Evolutionary conservation across 2,329 filamentous ascomycete species (phyloP).

Genomic region (Cercospora nicotianae): DNA sequence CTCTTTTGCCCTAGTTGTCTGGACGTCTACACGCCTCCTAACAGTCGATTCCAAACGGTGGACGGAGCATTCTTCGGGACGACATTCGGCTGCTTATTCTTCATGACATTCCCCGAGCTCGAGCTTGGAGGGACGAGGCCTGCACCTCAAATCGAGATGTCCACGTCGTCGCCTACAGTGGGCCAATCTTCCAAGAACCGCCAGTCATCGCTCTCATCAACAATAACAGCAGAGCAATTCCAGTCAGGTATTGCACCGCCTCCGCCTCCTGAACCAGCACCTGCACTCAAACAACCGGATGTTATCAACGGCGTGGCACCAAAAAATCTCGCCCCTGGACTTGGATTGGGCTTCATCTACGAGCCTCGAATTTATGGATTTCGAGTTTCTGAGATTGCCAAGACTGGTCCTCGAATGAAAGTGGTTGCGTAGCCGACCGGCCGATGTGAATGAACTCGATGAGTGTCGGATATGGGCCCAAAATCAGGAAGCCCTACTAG

Average conservation of each 20-base stretch:
- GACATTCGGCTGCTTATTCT: constrained; percentile 94
- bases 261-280: constrained; percentile 16
- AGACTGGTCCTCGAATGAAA: constrained; percentile 91
- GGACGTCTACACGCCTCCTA: constrained; percentile 95
- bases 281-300: constrained; percentile 49
- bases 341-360: constrained; percentile 82
- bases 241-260: constrained; percentile 28
- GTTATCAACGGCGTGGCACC: constrained; percentile 82
- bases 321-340: constrained; percentile 82
- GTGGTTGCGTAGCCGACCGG: constrained; percentile 87
- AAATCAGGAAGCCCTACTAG: constrained; percentile 27
- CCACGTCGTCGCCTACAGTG: constrained; percentile 21
- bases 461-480: constrained; percentile 56
- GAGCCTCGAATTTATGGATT: constrained; percentile 97
- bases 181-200: constrained; percentile 25
- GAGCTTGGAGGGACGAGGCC: constrained; percentile 60
- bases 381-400: constrained; percentile 83
- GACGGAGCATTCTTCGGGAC: constrained; percentile 98
- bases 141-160: constrained; percentile 14
- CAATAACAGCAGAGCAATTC: constrained; percentile 37
- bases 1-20: constrained; percentile 96
- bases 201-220: constrained; percentile 34
- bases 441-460: constrained; percentile 77
- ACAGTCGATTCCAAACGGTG: constrained; percentile 94
- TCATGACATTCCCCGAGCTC: constrained; percentile 97